Conservation (phyloP, 2,329 filamentous ascomycete genomes). For the Elsinoe australis region DNA sequence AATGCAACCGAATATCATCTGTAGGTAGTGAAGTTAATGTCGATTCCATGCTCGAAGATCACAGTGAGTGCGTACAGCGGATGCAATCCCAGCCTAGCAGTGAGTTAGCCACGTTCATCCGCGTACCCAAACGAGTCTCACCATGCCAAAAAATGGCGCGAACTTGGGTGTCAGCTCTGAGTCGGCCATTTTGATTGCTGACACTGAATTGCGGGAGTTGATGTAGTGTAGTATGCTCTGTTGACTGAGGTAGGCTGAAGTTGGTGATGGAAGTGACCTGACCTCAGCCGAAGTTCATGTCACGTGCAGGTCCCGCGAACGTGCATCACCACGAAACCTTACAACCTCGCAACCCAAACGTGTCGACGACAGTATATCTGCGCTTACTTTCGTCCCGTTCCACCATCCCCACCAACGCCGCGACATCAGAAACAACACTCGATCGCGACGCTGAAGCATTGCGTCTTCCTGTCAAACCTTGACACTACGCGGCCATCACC, state of each 20-base stretch:
- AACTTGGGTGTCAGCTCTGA: constrained; percentile 65
- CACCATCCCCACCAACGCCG: constrained; percentile 1
- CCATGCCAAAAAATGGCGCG: constrained; percentile 83
- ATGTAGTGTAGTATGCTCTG: not conserved
- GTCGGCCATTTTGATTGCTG: constrained; percentile 35
- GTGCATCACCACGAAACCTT: constrained; percentile 16
- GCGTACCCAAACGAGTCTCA: constrained; percentile 40
- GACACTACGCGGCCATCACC: constrained; percentile 14
- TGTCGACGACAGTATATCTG: constrained; percentile 13
- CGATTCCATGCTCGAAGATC: not conserved
- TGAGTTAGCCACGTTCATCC: constrained; percentile 30
- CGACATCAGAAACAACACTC: constrained; percentile 12
- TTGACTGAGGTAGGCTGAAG: not conserved
- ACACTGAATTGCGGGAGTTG: not conserved
- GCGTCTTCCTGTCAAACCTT: constrained; percentile 10
- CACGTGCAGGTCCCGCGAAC: constrained; percentile 14
- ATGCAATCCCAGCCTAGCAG: constrained; percentile 65
- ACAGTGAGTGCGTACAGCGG: constrained; percentile 45
- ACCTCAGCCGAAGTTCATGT: constrained; percentile 14
- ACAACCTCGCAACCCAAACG: constrained; percentile 6
- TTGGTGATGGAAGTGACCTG: constrained; percentile 5
- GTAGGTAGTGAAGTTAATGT: constrained; percentile 1
- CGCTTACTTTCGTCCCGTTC: constrained; percentile 10
- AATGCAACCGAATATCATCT: constrained; percentile 76
- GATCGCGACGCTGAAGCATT: not conserved